Evolutionary conservation across 768 basidiomycete genomes (phyloP).

Genomic region (Termitomyces sp.): DNA sequence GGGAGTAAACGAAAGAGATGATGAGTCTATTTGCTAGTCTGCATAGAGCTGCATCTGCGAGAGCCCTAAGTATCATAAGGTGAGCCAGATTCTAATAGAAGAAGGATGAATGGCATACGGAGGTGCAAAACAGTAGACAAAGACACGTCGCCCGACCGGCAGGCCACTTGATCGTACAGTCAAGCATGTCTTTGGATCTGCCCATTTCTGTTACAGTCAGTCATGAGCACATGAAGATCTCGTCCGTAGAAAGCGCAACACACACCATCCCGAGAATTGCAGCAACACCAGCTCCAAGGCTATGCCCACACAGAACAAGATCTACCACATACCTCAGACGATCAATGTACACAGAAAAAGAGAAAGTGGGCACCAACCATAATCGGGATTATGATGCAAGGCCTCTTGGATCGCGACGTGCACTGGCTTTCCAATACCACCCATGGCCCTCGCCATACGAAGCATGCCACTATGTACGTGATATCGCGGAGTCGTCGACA

Average conservation of each 20-base stretch:
- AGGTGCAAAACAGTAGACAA: conserved; percentile 76
- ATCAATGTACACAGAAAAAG: neutral
- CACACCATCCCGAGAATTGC: conserved; percentile 67
- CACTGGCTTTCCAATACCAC: conserved; percentile 68
- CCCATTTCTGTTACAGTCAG: conserved; percentile 62
- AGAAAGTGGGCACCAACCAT: conserved; percentile 42
- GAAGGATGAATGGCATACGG: conserved; percentile 42
- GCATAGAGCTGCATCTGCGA: conserved; percentile 56
- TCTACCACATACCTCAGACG: conserved; percentile 28
- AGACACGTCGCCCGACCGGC: conserved; percentile 58
- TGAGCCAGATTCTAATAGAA: neutral
- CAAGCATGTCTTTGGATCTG: conserved; percentile 71
- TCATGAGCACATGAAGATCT: neutral
- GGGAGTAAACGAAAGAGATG: conserved; percentile 75
- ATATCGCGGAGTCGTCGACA: conserved; percentile 30
- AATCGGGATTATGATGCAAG: conserved; percentile 60
- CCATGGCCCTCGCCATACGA: conserved; percentile 76
- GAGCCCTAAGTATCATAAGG: conserved; percentile 34
- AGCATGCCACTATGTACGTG: conserved; percentile 80
- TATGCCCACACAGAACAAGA: conserved; percentile 76
- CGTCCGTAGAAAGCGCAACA: neutral
- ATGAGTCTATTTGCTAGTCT: conserved; percentile 58
- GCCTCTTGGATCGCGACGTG: conserved; percentile 71
- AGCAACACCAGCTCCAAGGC: conserved; percentile 79
- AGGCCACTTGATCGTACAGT: conserved; percentile 66